Evolutionary conservation across 2,329 filamentous ascomycete species (phyloP), one percentile per base, ranked within the genome.

Genomic region (Achaetomium macrosporum): DNA sequence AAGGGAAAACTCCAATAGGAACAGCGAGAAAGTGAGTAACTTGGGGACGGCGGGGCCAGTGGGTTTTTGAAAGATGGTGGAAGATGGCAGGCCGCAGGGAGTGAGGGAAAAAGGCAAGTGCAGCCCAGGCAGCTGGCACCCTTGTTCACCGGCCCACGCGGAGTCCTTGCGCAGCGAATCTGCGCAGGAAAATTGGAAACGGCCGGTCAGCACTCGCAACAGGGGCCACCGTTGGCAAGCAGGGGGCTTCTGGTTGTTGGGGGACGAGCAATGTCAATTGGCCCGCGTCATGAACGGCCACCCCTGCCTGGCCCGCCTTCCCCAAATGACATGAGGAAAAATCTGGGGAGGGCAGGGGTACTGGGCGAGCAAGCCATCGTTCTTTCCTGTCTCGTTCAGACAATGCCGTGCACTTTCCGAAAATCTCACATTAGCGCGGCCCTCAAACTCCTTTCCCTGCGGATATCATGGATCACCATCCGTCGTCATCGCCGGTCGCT

Each of bases 271-370:
- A 7, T 17, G 12, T 42, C 33, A 33, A 61, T 60, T 61, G 60
- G 60, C 47, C 48, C 31, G 43, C 7, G 2, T 7, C 29, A 2
- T n/a, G 25, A 46, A n/a, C 42, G 8, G 20, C 37, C 39, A 40
- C 41, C 35, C 47, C 51, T 50, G 44, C 52, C 42, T 35, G 49
- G 35, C 50, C 30, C 37, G 47, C 17, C 47, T 52, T 54, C 50
- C 53, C 50, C 55, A 57, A 55, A 47, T n/a, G 44, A 7, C 25
- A 25, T 37, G 48, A 48, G 46, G 51, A 39, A 42, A 55, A 60
- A 60, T 59, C 59, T 58, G 58, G 59, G 60, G 60, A 56, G 50
- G 57, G 50, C 60, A 61, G 46, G 51, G 51, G 19, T 50, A 17
- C n/a, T 36, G 40, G n/a, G 39, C 44, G 42, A 29, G 37, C 49